Base-by-base conservation (phyloP, 495 filamentous ascomycete genomes). In the Talaromyces trachyspermus region DNA sequence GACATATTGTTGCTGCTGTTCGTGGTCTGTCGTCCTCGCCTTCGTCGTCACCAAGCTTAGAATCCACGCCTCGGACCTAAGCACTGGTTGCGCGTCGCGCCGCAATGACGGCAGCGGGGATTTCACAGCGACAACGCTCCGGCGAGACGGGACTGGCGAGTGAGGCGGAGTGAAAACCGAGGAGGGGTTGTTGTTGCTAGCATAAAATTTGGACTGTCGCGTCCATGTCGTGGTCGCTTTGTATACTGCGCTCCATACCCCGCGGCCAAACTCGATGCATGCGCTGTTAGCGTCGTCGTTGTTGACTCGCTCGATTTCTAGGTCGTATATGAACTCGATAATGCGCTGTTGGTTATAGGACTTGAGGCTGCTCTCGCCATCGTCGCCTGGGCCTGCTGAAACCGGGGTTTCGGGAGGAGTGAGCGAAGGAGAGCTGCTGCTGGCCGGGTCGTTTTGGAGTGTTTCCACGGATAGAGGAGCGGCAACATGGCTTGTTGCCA, bases 221-320 rank as follows among this genome's bases (percentile, higher is more conserved):
- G 51, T 17, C 17, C 52, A 49, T 32, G 54, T 46, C 19, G 59
- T 58, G 12, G 60, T 49, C n/a, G 59, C 78, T 43, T 69, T 70
- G 59, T 78, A 80, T 9, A 84, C 80, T 11, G 69, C 70, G 54
- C 80, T 84, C 79, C 80, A 83, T 5, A 68, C 68, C 8, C 80
- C 80, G 37, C 61, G 69, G 24, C 80, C 80, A 27, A 76, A 75
- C 51, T 75, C 69, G 12, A 66, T n/a, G 0, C 51, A 60, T 15
- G 51, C 55, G 4, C 59, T 59, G 15, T 50, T 43, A 8, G 24
- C 35, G 46, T 48, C 29, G 35, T 68, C 64, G 40, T n/a, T n/a
- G n/a, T n/a, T n/a, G n/a, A n/a, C n/a, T n/a, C 48, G 51, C 17
- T 59, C 59, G 22, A 65, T 58, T 44, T 73, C 60, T 5, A 73